Percentiles rank a stretch among this genome's conserved stretches.
Evolutionary conservation across 352 stramenopile species (phyloP).

Genomic region (Nothophytophthora sp.): DNA sequence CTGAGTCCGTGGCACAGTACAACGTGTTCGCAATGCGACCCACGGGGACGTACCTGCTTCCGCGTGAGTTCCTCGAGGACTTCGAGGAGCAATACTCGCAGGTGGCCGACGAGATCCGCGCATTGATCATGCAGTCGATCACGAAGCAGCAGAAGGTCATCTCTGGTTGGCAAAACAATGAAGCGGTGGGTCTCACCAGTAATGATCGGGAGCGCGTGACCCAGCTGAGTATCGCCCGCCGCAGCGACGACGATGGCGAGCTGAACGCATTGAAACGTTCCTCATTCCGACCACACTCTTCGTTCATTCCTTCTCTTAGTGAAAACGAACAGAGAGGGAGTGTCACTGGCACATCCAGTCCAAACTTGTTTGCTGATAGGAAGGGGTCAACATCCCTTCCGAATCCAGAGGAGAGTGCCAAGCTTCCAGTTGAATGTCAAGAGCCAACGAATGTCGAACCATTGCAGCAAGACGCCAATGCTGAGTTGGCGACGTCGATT

Average conservation of each 20-base stretch:
- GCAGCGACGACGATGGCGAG: constrained; percentile 10
- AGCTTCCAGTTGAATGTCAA: too few relatives aligned
- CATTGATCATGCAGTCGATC: constrained; percentile 77
- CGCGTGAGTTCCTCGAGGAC: constrained; percentile 57
- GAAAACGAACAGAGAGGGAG: too few relatives aligned
- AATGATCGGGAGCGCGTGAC: constrained; percentile 44
- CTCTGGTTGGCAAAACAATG: constrained; percentile 74
- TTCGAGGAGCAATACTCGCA: constrained; percentile 53
- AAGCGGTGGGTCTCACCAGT: constrained; percentile 56
- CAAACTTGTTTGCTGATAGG: too few relatives aligned
- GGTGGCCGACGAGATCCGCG: constrained; percentile 66
- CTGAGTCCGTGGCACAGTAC: constrained; percentile 53
- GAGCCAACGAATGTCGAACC: too few relatives aligned
- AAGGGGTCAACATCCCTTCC: too few relatives aligned
- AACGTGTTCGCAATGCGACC: constrained; percentile 66
- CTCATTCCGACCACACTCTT: constrained; percentile 15
- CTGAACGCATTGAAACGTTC: too few relatives aligned
- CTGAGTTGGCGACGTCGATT: too few relatives aligned
- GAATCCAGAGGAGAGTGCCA: too few relatives aligned
- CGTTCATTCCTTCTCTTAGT: constrained; percentile 7
- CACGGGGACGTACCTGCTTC: constrained; percentile 68
- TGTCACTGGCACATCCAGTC: too few relatives aligned
- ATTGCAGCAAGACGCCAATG: too few relatives aligned
- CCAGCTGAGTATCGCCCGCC: constrained; percentile 19
- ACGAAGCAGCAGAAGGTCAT: constrained; percentile 74